Evolutionary conservation across 2,329 filamentous ascomycete genomes (phyloP), one percentile per base, ranked within the genome.

Genomic region (Xylariaceae sp.): DNA sequence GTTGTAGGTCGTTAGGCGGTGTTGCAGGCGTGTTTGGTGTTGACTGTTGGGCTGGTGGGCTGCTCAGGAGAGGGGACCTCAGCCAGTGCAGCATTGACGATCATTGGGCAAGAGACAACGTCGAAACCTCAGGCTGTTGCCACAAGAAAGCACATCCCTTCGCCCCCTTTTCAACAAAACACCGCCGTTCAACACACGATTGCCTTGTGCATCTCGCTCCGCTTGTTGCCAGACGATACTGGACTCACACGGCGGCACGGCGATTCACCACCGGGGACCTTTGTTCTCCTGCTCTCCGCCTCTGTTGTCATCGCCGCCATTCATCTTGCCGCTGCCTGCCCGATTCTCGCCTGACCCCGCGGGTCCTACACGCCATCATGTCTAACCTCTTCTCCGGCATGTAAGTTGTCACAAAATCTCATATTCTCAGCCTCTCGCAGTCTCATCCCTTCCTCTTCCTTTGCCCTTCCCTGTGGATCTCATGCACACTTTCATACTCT

Each of bases 301-400:
- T 28, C 7, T 28, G 7, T 7, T 28, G 22, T 7, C 22, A 28
- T 28, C 22, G 22, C 22, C 22, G 22, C 7, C 22, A 7, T 28
- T 7, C 4, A 28, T 5, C 4, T n/a, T 28, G 22, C 22, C 22
- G 22, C 7, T 28, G 22, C 22, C 54, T 45, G 51, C 53, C 51
- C 50, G 49, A 48, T 53, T 52, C 47, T 47, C 48, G 52, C 57
- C 56, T 53, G 58, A 62, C 55, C 57, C 57, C 52, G 53, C 54
- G 52, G 34, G 34, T 38, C 34, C 53, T 56, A 50, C 43, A 58
- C 54, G 58, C 57, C 62, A 72, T 63, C 66, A 83, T 82, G 79
- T 82, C 80, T 62, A 82, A 81, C 71, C 72, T 83, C 63, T 82
- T 83, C 67, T 82, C 79, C 64, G 79, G 80, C 70, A 82, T 83